Percentiles rank a stretch among this genome's conserved stretches.
Conservation (phyloP, 148 eudicot genomes). For the Vaccinium myrtillus region DNA sequence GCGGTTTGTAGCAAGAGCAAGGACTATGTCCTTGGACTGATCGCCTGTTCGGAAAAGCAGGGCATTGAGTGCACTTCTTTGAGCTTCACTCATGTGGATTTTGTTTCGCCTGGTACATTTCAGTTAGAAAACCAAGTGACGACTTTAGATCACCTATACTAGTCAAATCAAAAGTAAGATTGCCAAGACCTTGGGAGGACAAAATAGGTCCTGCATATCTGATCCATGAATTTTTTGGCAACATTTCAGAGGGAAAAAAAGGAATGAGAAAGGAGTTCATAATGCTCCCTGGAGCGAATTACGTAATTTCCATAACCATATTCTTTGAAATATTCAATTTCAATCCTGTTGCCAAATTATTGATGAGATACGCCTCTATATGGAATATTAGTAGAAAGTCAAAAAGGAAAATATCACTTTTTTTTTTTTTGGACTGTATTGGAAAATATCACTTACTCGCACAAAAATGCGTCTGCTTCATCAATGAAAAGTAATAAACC, state of each 20-base stretch:
- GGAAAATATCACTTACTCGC: conserved; percentile 79
- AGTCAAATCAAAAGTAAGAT: not conserved
- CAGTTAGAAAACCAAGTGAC: conserved; percentile 3
- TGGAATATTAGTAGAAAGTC: not conserved
- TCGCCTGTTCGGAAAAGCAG: conserved; percentile 96
- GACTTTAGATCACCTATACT: not conserved
- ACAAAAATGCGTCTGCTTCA: conserved; percentile 98
- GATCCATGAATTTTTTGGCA: not conserved
- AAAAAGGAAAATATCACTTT: not conserved
- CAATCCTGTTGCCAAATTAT: not conserved
- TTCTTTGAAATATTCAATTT: not conserved
- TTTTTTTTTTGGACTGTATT: too few species aligned
- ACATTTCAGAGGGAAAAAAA: not conserved
- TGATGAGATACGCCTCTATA: not conserved
- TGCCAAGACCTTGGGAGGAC: not conserved
- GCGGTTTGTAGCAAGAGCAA: conserved; percentile 95
- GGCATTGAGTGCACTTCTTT: conserved; percentile 97
- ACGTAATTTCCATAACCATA: not conserved
- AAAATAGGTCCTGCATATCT: not conserved
- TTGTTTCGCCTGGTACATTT: conserved; percentile 77
- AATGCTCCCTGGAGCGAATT: not conserved
- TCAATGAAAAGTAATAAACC: conserved; percentile 92
- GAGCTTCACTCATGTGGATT: conserved; percentile 99
- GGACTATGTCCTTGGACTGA: conserved; percentile 96
- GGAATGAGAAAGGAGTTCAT: not conserved